These are phyloP conservation scores for Rutidosis leptorrhynchoides DNA, from an alignment of 129 eudicot genomes.

Conservation along the genomic window DNA sequence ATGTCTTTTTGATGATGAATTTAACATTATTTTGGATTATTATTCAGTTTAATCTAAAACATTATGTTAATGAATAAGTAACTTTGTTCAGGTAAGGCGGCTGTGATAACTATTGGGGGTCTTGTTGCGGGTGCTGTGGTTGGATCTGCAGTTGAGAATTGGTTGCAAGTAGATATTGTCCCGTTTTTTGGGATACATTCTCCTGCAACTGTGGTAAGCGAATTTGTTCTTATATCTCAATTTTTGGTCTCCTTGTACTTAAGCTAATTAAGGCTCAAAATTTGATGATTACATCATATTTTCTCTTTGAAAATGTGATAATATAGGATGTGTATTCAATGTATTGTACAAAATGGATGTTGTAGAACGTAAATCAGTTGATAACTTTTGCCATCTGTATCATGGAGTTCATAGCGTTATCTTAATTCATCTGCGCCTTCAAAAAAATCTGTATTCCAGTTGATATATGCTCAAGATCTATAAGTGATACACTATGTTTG, in stretches of 20 bases:
- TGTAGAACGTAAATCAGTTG: slow-evolving; percentile 37
- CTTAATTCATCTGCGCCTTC: slow-evolving; percentile 1
- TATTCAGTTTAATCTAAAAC: not conserved
- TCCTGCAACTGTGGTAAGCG: slow-evolving; percentile 86
- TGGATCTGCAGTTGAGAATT: slow-evolving; percentile 94
- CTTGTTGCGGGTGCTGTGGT: slow-evolving; percentile 92
- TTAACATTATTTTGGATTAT: not conserved
- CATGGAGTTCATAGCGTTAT: slow-evolving; percentile 18
- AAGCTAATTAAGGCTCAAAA: slow-evolving; percentile 38
- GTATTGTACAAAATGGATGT: slow-evolving; percentile 55
- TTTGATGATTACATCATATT: slow-evolving; percentile 24
- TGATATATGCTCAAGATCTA: too few species aligned
- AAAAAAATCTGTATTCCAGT: too few species aligned
- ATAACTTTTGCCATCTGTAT: slow-evolving; percentile 13
- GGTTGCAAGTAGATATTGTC: slow-evolving; percentile 98
- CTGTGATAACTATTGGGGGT: slow-evolving; percentile 73
- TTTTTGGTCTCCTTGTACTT: slow-evolving; percentile 83
- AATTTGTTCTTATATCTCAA: slow-evolving; percentile 81
- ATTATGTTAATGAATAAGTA: slow-evolving; percentile 1
- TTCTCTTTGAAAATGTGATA: slow-evolving; percentile 22
- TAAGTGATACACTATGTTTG: not conserved
- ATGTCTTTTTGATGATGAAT: not conserved
- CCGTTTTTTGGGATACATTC: slow-evolving; percentile 84
- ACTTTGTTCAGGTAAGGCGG: slow-evolving; percentile 76
- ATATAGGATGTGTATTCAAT: slow-evolving; percentile 37